Conservation (phyloP, 2,329 filamentous ascomycete species). For the Cladobotryum protrusum region DNA sequence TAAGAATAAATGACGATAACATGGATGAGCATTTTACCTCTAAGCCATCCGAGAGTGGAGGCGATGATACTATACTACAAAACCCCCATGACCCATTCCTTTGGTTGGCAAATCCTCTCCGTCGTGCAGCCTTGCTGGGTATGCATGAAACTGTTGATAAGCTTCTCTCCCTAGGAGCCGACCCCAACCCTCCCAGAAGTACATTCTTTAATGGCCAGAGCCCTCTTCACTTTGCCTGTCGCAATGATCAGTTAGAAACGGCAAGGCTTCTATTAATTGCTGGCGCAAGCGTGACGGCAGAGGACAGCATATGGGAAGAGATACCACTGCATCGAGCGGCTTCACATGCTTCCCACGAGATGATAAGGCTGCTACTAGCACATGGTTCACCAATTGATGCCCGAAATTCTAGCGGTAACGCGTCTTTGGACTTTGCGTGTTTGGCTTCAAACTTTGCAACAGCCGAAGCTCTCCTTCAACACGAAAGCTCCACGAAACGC, state of each 20-base stretch:
- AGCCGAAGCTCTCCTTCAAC: background rate
- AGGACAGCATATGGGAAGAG: too few relatives aligned
- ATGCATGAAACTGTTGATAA: background rate
- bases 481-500: background rate
- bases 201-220: background rate
- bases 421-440: background rate
- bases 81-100: background rate
- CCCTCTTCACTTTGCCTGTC: background rate
- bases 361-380: background rate
- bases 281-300: background rate
- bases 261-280: background rate
- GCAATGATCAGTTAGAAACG: too few relatives aligned
- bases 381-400: background rate
- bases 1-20: too few relatives aligned
- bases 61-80: too few relatives aligned
- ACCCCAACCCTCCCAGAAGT: background rate
- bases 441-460: background rate
- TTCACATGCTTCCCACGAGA: background rate
- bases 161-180: background rate
- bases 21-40: too few relatives aligned
- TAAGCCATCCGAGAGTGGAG: too few relatives aligned
- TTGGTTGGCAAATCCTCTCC: background rate
- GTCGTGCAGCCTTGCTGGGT: background rate
- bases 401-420: rapidly evolving
- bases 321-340: background rate